These are phyloP conservation scores for Aspergillus flavus DNA, from an alignment of 2,329 filamentous ascomycete species.

Conservation along the genomic window DNA sequence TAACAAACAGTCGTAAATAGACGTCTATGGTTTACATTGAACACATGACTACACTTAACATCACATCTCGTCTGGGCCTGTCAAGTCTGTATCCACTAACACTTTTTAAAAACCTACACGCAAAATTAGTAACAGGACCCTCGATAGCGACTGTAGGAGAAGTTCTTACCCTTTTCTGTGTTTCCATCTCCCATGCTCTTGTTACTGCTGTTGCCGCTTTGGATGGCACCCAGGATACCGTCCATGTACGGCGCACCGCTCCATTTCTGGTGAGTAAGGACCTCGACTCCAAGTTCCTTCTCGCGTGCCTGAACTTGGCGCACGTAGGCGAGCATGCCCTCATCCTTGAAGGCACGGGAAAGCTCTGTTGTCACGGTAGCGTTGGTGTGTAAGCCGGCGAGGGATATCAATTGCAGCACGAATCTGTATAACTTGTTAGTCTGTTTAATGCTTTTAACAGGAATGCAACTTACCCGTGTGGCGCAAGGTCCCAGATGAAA, in stretches of 20 bases:
- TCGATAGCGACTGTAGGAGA: not conserved
- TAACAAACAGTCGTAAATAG: not conserved
- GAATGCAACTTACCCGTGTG: conserved; percentile 69
- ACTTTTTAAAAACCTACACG: not conserved
- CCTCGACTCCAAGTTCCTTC: conserved; percentile 87
- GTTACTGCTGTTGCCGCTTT: conserved; percentile 85
- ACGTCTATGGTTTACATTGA: not conserved
- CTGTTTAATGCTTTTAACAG: not conserved
- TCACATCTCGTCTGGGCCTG: not conserved
- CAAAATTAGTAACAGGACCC: not conserved
- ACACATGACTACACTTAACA: not conserved
- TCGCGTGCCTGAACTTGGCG: conserved; percentile 85
- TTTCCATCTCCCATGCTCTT: conserved; percentile 96
- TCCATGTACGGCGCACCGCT: conserved; percentile 77
- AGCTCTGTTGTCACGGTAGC: conserved; percentile 72
- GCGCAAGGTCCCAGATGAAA: conserved; percentile 95
- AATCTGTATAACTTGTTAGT: conserved; percentile 47
- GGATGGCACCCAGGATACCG: conserved; percentile 84
- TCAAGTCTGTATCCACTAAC: not conserved
- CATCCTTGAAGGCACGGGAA: conserved; percentile 77
- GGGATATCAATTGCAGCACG: conserved; percentile 65
- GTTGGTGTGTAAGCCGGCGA: conserved; percentile 65
- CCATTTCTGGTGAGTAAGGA: conserved; percentile 90
- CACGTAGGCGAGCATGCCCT: conserved; percentile 98
- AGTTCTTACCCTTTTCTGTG: conserved; percentile 64